phyloP scores from a whole-genome alignment of 768 basidiomycete species.

The Trametes cinnabarina region DNA sequence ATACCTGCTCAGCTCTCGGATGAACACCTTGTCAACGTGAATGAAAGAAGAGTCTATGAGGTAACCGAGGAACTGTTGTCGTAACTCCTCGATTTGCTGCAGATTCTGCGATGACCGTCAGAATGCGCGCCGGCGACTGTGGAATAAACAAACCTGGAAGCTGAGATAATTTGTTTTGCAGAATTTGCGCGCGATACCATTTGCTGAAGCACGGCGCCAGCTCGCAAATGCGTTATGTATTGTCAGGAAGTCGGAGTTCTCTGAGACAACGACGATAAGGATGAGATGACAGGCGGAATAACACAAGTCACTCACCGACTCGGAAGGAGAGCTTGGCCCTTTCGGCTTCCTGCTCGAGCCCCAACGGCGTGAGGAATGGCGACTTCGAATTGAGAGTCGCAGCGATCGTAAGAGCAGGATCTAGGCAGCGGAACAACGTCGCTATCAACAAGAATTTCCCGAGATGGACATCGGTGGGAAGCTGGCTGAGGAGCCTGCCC shows the following conservation, averaged over 20 bases:
- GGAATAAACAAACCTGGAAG: conserved; percentile 54
- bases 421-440: conserved; percentile 83
- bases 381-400: conserved; percentile 91
- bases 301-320: conserved; percentile 48
- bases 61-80: conserved; percentile 73
- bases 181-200: conserved; percentile 65
- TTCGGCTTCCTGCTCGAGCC: conserved; percentile 83
- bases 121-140: no score
- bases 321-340: conserved; percentile 79
- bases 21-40: conserved; percentile 57
- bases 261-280: conserved; percentile 38
- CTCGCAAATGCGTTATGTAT: conserved; percentile 86
- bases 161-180: conserved; percentile 80
- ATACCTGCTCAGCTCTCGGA: conserved; percentile 70
- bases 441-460: conserved; percentile 90
- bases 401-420: conserved; percentile 95
- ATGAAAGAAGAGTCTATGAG: conserved; percentile 88
- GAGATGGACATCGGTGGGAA: conserved; percentile 94
- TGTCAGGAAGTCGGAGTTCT: conserved; percentile 93
- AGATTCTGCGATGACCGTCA: conserved; percentile 56
- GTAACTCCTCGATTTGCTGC: conserved; percentile 93
- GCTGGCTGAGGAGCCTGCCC: conserved; percentile 83
- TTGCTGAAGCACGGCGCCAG: conserved; percentile 78
- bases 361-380: conserved; percentile 88
- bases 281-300: neutral